A percentile compares a stretch with the other conserved stretches of the same genome.
phyloP scores from a whole-genome alignment of 2,329 filamentous ascomycete genomes.

The Fonsecaea erecta region DNA sequence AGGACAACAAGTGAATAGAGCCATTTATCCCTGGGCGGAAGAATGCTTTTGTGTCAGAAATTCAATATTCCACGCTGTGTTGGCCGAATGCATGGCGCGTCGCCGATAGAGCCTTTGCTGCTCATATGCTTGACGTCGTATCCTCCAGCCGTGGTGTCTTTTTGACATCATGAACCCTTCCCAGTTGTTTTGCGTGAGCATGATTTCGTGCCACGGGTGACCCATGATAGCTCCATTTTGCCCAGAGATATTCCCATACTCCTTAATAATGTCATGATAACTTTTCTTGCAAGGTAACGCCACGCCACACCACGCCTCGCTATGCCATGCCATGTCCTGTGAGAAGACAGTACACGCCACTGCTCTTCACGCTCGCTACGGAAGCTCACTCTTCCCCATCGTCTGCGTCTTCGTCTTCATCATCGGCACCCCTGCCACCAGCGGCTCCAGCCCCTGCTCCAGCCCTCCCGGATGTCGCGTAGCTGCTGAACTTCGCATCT shows the following conservation, averaged over 20 bases:
- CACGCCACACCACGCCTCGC: too few species aligned
- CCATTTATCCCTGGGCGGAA: not conserved
- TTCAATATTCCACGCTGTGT: not conserved
- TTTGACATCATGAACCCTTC: not conserved
- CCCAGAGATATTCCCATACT: not conserved
- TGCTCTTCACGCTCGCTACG: not conserved
- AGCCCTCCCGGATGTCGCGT: conserved; percentile 38
- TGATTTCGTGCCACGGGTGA: not conserved
- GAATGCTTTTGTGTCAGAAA: not conserved
- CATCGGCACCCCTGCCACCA: conserved; percentile 36
- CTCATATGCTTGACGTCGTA: not conserved
- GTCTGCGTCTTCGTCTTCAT: conserved; percentile 44
- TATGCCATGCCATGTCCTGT: not conserved
- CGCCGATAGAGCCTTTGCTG: not conserved
- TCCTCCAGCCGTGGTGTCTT: not conserved
- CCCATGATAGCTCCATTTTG: not conserved
- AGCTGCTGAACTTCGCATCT: conserved; percentile 39
- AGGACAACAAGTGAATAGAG: not conserved
- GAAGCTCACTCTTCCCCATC: conserved; percentile 51
- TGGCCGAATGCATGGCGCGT: not conserved
- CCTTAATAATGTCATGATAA: not conserved
- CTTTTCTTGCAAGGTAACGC: not conserved
- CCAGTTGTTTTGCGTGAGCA: not conserved
- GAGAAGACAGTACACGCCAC: not conserved
- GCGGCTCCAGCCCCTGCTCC: conserved; percentile 37